A percentile compares a stretch with the other conserved stretches of the same genome.
Evolutionary conservation across 768 basidiomycete genomes (phyloP).

Genomic region (Termitomyces sp.): DNA sequence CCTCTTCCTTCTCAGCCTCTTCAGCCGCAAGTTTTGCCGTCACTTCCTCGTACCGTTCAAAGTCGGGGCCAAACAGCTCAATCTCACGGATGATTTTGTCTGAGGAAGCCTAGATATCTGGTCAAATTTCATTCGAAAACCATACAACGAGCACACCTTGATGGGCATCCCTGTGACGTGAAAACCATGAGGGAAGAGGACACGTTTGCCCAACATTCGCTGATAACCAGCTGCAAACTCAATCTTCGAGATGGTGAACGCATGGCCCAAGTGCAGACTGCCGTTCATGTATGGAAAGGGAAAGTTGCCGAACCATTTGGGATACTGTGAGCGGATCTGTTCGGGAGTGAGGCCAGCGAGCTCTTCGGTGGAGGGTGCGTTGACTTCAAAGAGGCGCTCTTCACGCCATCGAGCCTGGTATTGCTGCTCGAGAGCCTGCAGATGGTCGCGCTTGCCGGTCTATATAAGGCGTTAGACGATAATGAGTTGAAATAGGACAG

Average conservation of each 20-base stretch:
- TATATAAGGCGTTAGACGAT: constrained; percentile 32
- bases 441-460: constrained; percentile 92
- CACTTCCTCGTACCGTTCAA: constrained; percentile 63
- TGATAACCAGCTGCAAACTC: constrained; percentile 96
- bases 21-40: constrained; percentile 44
- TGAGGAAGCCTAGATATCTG: constrained; percentile 69
- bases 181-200: constrained; percentile 95
- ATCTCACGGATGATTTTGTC: constrained; percentile 98
- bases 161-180: constrained; percentile 99
- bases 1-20: constrained; percentile 44
- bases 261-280: constrained; percentile 94
- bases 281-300: constrained; percentile 99
- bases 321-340: constrained; percentile 72
- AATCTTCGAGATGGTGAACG: constrained; percentile 97
- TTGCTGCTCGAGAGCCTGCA: constrained; percentile 79
- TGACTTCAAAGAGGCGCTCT: constrained; percentile 79
- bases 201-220: constrained; percentile 91
- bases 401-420: constrained; percentile 83
- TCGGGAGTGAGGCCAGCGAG: constrained; percentile 59
- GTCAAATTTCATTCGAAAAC: neutral
- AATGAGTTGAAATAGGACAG: neutral
- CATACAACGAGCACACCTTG: constrained; percentile 63
- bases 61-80: constrained; percentile 90
- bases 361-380: constrained; percentile 72
- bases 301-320: constrained; percentile 98